Evolutionary conservation across 2,329 filamentous ascomycete genomes (phyloP).

Genomic region (Phialophora tarda): DNA sequence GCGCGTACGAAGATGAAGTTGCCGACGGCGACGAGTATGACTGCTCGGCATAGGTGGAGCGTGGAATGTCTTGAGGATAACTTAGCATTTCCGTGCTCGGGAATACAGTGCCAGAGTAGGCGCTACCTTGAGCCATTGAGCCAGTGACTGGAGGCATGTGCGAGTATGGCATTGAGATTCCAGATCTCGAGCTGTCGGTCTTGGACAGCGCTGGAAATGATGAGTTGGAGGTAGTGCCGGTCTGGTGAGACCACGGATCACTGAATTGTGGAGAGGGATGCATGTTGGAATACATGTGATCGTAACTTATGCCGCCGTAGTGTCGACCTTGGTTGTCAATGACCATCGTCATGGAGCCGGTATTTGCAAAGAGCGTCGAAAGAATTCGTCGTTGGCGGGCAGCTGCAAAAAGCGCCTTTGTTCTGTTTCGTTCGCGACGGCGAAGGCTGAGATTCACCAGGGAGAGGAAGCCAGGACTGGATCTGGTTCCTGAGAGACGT

Average conservation of each 20-base stretch:
- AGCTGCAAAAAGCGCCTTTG: not conserved
- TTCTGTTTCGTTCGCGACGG: conserved; percentile 1
- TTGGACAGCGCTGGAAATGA: conserved; percentile 65
- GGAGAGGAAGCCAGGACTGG: conserved; percentile 12
- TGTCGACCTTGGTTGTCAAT: conserved; percentile 86
- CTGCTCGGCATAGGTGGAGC: conserved; percentile 73
- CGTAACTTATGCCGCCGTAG: conserved; percentile 78
- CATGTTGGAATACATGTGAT: conserved; percentile 72
- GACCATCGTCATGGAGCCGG: conserved; percentile 81
- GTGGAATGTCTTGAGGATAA: conserved; percentile 76
- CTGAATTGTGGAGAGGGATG: conserved; percentile 74
- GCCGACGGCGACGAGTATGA: conserved; percentile 73
- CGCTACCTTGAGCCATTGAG: conserved; percentile 72
- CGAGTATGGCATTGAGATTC: conserved; percentile 72
- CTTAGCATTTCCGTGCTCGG: conserved; percentile 70
- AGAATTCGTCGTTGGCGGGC: not conserved
- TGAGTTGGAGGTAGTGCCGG: conserved; percentile 57
- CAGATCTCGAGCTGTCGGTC: conserved; percentile 62
- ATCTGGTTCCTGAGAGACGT: conserved; percentile 26
- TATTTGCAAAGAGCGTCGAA: conserved; percentile 13
- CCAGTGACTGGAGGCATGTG: conserved; percentile 74
- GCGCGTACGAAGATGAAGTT: conserved; percentile 69
- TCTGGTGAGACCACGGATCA: conserved; percentile 79
- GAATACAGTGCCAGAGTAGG: conserved; percentile 67
- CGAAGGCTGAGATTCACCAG: conserved; percentile 6